Evolutionary conservation across 192 early-diverging fungal genomes (phyloP).

Genomic region (Mortierella alpina): DNA sequence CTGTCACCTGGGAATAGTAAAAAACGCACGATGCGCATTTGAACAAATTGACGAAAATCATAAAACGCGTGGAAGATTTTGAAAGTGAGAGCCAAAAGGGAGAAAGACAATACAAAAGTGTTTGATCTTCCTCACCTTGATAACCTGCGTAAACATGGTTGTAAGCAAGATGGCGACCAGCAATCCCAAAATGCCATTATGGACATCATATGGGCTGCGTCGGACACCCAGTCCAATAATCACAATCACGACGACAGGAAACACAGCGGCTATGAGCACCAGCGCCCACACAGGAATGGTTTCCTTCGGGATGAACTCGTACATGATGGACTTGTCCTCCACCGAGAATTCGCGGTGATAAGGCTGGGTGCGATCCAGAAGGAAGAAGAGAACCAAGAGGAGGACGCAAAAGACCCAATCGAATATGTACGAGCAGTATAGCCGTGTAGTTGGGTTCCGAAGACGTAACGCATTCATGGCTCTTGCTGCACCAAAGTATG

Average conservation of each 20-base stretch:
- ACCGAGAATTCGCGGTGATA: conserved; percentile 79
- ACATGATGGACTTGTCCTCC: conserved; percentile 72
- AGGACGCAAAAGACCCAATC: conserved; percentile 63
- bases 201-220: conserved; percentile 39
- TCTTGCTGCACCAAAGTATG: not conserved
- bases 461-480: conserved; percentile 16
- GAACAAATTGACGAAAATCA: not conserved
- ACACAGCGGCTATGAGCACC: conserved; percentile 36
- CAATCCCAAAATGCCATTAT: conserved; percentile 50
- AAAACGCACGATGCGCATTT: not conserved
- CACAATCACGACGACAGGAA: conserved; percentile 51
- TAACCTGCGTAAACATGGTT: conserved; percentile 57
- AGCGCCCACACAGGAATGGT: conserved; percentile 54
- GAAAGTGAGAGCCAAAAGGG: not conserved
- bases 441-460: conserved; percentile 2
- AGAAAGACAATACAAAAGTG: not conserved
- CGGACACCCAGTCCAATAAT: conserved; percentile 34
- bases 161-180: conserved; percentile 50
- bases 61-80: not conserved
- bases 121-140: conserved; percentile 41
- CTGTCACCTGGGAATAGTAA: conserved; percentile 56
- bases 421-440: conserved; percentile 21
- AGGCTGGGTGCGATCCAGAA: conserved; percentile 65
- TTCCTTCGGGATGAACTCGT: conserved; percentile 54
- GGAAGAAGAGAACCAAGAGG: conserved; percentile 69